Percentiles rank a stretch among this genome's conserved stretches.
Conservation (phyloP, 768 basidiomycete genomes). For the Paxillus rubicundulus region DNA sequence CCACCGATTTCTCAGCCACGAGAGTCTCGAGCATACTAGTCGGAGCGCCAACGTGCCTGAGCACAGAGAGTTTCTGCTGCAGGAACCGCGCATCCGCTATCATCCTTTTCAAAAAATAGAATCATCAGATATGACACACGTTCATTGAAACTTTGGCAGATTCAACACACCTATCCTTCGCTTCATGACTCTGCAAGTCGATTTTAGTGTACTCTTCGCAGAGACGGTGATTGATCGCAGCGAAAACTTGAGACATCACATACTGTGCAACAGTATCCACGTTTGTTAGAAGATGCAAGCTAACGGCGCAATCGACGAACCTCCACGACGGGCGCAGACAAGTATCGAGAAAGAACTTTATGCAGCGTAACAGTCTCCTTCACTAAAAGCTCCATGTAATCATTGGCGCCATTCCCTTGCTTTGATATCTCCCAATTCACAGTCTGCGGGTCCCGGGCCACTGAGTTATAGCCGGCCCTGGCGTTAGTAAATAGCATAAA, state of each 20-base stretch:
- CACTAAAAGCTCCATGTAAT: constrained; percentile 91
- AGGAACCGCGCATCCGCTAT: constrained; percentile 76
- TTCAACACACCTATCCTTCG: constrained; percentile 70
- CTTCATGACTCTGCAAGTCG: constrained; percentile 78
- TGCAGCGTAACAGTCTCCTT: constrained; percentile 95
- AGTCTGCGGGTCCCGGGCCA: constrained; percentile 42
- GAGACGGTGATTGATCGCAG: constrained; percentile 86
- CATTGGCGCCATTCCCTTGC: constrained; percentile 63
- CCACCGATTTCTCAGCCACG: constrained; percentile 74
- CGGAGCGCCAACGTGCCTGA: constrained; percentile 71
- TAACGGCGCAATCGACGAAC: constrained; percentile 37
- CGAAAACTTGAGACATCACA: constrained; percentile 95
- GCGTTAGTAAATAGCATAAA: constrained; percentile 8
- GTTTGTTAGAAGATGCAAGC: constrained; percentile 13
- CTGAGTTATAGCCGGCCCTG: constrained; percentile 3
- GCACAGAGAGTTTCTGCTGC: constrained; percentile 67
- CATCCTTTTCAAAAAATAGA: constrained; percentile 47
- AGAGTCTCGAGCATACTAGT: constrained; percentile 83
- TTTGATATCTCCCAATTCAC: constrained; percentile 76
- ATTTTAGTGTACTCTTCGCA: constrained; percentile 83
- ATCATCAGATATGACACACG: constrained; percentile 15
- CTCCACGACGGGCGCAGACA: constrained; percentile 77
- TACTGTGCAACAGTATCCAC: constrained; percentile 44
- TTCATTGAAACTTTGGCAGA: constrained; percentile 4
- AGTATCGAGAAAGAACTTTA: constrained; percentile 92